Evolutionary conservation across 2,329 filamentous ascomycete species (phyloP).

Genomic region (Curvularia lunata): DNA sequence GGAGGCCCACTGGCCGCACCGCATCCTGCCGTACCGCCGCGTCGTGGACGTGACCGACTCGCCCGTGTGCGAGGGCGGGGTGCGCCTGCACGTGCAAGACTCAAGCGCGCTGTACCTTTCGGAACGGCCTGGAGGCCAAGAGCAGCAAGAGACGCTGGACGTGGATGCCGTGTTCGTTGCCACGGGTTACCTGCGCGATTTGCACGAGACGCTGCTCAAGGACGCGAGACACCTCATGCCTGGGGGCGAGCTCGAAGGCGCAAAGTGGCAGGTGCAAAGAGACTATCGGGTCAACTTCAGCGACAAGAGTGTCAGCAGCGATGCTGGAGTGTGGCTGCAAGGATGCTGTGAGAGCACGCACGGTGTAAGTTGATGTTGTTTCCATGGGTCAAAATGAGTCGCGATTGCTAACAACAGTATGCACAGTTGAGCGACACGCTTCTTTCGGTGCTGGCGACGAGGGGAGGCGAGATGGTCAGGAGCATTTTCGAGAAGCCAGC

Average conservation of each 20-base stretch:
- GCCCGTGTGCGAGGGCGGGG: slow-evolving; percentile 37
- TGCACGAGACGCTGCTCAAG: slow-evolving; percentile 78
- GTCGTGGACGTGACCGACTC: slow-evolving; percentile 67
- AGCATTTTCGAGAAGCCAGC: slow-evolving; percentile 67
- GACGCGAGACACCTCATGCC: slow-evolving; percentile 70
- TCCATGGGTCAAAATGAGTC: neutral
- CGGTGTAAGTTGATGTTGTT: slow-evolving; percentile 69
- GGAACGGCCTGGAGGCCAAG: slow-evolving; percentile 47
- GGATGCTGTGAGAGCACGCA: slow-evolving; percentile 93
- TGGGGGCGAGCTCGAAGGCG: slow-evolving; percentile 49
- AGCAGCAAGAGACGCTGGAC: slow-evolving; percentile 66
- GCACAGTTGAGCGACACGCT: slow-evolving; percentile 77
- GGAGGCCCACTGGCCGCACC: slow-evolving; percentile 78
- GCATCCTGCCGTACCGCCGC: slow-evolving; percentile 73
- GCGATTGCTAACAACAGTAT: slow-evolving; percentile 15
- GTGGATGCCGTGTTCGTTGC: slow-evolving; percentile 85
- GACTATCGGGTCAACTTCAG: slow-evolving; percentile 81
- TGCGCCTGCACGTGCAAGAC: slow-evolving; percentile 60
- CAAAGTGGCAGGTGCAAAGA: slow-evolving; percentile 71
- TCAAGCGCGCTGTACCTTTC: slow-evolving; percentile 48
- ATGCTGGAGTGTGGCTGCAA: slow-evolving; percentile 88
- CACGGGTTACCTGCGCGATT: slow-evolving; percentile 81
- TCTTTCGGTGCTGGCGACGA: slow-evolving; percentile 75
- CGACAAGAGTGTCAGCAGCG: slow-evolving; percentile 68
- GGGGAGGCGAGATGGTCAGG: slow-evolving; percentile 78